A percentile compares a stretch with the other conserved stretches of the same genome.
These are phyloP conservation scores for Gastrodia elata DNA, from an alignment of 106 monocot species.

Conservation along the genomic window DNA sequence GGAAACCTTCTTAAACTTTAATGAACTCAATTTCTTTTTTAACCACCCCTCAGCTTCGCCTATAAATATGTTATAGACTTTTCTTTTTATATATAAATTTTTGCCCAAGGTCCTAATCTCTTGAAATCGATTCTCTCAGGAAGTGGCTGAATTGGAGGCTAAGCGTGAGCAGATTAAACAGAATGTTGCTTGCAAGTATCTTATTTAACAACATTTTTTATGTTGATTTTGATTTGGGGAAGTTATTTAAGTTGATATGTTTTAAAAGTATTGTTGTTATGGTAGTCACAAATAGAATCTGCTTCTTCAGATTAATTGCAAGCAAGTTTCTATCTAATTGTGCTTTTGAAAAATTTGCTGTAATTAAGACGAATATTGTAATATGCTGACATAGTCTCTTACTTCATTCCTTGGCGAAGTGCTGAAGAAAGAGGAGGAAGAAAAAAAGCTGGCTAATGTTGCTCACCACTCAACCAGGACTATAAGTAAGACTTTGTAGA, in stretches of 20 bases:
- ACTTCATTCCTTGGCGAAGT: constrained; percentile 28
- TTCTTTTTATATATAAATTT: background rate
- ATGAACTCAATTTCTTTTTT: no score
- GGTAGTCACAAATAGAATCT: background rate
- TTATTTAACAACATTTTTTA: background rate
- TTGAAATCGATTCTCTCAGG: constrained; percentile 27
- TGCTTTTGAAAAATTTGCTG: background rate
- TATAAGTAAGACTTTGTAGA: constrained; percentile 26
- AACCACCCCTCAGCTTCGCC: no score
- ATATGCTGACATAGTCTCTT: background rate
- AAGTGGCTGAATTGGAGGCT: constrained; percentile 72
- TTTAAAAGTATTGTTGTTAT: background rate
- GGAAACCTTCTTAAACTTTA: no score
- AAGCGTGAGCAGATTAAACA: constrained; percentile 63
- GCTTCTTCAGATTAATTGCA: background rate
- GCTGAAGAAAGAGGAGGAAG: constrained; percentile 82
- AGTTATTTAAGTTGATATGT: background rate
- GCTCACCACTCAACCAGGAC: constrained; percentile 13
- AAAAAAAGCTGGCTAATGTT: constrained; percentile 31
- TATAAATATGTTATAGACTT: background rate
- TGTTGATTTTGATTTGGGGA: background rate
- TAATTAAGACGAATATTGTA: background rate
- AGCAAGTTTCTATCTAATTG: background rate
- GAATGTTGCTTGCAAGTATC: constrained; percentile 64
- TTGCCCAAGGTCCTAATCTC: background rate